Base-by-base conservation (phyloP, 495 filamentous ascomycete species). In the Aspergillus kassunensis region DNA sequence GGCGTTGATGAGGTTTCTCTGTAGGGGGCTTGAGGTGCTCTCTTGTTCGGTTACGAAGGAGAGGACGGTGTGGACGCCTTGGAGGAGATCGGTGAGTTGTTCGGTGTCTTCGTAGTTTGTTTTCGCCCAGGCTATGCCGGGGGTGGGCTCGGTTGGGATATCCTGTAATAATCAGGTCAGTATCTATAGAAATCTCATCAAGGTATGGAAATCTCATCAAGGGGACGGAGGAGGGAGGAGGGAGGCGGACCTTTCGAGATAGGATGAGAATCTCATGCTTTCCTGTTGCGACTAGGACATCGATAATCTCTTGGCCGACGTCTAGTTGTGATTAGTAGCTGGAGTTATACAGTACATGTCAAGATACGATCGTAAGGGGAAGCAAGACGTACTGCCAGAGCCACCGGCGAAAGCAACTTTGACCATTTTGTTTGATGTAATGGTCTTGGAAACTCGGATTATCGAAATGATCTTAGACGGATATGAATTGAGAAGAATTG, bases 1-100 rank as follows among this genome's bases (percentile, higher is more conserved):
- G 0, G 84, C 85, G 52, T 87, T 79, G 21, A 87, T 77, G 33
- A 85, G 71, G n/a, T 50, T 68, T 53, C 65, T 76, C 59, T 79
- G 77, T 0, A 60, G 27, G 15, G 43, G 66, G 36, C 69, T 63
- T 0, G 57, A 55, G 3, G 56, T 63, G 50, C 74, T 78, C 1
- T 60, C 45, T n/a, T 68, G 60, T 5, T 59, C 48, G 1, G 25
- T 20, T 24, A 81, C 55, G 55, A 86, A 83, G 19, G 74, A 83
- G 9, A 86, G 59, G 5, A 86, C 55, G 0, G 80, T 82, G 50
- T 83, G 73, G 1, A 73, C 68, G 19, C 78, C 81, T 4, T 62
- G 56, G 3, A 85, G 62, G 4, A 55, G 46, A 44, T 70, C 29
- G 0, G 60, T 56, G 2, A 84, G 62, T 3, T 62, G 21, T 0